These are phyloP conservation scores for Eragrostis curvula DNA, from an alignment of 176 grass and related monocot species.

Conservation along the genomic window DNA sequence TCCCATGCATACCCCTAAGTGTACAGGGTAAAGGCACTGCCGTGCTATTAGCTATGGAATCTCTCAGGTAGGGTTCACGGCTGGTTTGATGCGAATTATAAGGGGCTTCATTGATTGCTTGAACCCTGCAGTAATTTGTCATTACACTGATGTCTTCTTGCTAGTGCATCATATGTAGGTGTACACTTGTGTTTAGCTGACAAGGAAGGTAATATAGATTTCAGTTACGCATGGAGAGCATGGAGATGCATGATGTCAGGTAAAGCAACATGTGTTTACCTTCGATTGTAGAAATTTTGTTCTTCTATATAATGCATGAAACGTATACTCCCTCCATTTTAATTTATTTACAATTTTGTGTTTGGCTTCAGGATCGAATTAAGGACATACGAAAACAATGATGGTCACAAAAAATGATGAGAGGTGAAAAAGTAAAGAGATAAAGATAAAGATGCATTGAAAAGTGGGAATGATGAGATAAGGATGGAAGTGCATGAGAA, in stretches of 20 bases:
- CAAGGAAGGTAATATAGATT: background rate
- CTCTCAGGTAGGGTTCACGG: slow-evolving; percentile 30
- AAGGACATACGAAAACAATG: no score
- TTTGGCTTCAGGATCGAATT: no score
- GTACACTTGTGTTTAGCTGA: background rate
- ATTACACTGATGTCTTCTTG: slow-evolving; percentile 10
- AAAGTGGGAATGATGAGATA: no score
- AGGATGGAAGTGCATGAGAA: no score
- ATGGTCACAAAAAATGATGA: no score
- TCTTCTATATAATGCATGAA: no score
- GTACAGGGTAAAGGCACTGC: background rate
- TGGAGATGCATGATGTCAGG: background rate
- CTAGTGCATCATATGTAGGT: background rate
- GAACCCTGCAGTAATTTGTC: slow-evolving; percentile 24
- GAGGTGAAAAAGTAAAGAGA: no score
- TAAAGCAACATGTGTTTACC: background rate
- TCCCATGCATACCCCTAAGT: background rate
- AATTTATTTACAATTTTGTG: no score
- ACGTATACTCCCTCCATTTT: no score
- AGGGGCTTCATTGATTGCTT: slow-evolving; percentile 45
- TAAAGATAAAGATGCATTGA: no score
- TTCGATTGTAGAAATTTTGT: background rate
- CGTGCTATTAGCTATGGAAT: slow-evolving; percentile 20
- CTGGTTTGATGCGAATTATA: slow-evolving; percentile 10
- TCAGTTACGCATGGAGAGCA: background rate